Base-by-base conservation (phyloP, 192 early-diverging fungal species). In the Gigaspora rosea region DNA sequence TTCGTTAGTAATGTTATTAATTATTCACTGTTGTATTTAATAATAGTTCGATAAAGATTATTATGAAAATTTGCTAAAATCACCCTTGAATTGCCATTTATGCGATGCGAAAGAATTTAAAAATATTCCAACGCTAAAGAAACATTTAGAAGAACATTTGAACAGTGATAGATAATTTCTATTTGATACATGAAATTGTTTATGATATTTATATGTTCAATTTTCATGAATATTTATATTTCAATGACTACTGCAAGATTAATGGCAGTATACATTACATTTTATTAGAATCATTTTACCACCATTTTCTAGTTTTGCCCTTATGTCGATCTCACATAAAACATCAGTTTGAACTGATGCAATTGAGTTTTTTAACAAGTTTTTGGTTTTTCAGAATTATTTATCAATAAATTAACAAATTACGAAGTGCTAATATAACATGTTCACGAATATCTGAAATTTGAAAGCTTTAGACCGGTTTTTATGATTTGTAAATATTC, bases 361-460 rank as follows among this genome's bases (percentile, higher is more conserved):
- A 33, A 86, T 81, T 0, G 92, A 59, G 94, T 74, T 15, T 90
- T 83, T 20, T 82, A 46, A 95, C 85, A 35, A 92, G 65, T 1
- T 77, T 80, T 79, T 95, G 94, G 63, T 27, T 95, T 95, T 61
- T 88, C 88, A 6, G 59, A 9, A 77, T 94, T 95, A 32, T 87
- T 80, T 15, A 88, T 81, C 49, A 27, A 82, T 2, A 95, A 80
- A 76, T 94, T 93, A 32, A 82, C 2, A 95, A 80, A 76, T 94
- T 93, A 32, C 92, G 89, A 68, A 95, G 81, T 3, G 92, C 91
- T 71, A 95, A 77, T 9, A 93, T 88, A 9, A 93, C 86, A 59
- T 93, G 85, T 76, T 95, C 94, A 41, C 91, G 89, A 65, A 95
- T 86, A 80, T 88, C 94, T 95, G 51, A 27, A 63, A 51, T 54